These are phyloP conservation scores for Camellia oleifera DNA, from an alignment of 179 eudicot genomes.

Conservation along the genomic window DNA sequence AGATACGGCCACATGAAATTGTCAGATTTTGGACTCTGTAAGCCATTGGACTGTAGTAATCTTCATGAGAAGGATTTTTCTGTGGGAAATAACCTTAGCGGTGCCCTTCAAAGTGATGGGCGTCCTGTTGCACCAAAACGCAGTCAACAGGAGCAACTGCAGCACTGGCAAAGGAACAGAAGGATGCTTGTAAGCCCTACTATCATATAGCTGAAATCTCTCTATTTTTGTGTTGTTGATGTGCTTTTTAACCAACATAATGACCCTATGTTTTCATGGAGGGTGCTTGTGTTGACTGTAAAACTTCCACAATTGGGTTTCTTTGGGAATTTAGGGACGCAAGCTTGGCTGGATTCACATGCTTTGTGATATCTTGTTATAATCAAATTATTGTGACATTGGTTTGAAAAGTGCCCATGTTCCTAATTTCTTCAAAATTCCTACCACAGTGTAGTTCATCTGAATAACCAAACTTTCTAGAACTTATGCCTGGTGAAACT, in stretches of 20 bases:
- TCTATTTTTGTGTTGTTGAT: background rate
- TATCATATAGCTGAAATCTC: background rate
- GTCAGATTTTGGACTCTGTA: constrained; percentile 89
- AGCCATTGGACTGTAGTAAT: constrained; percentile 75
- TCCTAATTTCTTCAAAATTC: background rate
- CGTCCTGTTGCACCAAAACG: constrained; percentile 69
- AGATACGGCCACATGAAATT: constrained; percentile 80
- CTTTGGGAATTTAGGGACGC: constrained; percentile 7
- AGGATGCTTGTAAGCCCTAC: constrained; percentile 70
- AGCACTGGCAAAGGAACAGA: constrained; percentile 85
- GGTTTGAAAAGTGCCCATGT: background rate
- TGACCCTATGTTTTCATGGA: background rate
- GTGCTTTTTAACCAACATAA: too few species aligned
- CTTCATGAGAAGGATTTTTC: constrained; percentile 80
- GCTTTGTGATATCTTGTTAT: background rate
- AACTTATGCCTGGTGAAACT: background rate
- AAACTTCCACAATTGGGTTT: background rate
- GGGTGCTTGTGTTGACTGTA: background rate
- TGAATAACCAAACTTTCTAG: background rate
- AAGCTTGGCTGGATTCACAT: background rate
- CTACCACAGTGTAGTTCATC: background rate
- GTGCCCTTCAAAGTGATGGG: constrained; percentile 79
- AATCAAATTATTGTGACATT: background rate
- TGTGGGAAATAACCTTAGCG: constrained; percentile 51
- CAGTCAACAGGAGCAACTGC: constrained; percentile 81